Percentiles rank a stretch among this genome's conserved stretches.
These are phyloP conservation scores for Colletotrichum phormii DNA, from an alignment of 2,329 filamentous ascomycete species.

Conservation along the genomic window DNA sequence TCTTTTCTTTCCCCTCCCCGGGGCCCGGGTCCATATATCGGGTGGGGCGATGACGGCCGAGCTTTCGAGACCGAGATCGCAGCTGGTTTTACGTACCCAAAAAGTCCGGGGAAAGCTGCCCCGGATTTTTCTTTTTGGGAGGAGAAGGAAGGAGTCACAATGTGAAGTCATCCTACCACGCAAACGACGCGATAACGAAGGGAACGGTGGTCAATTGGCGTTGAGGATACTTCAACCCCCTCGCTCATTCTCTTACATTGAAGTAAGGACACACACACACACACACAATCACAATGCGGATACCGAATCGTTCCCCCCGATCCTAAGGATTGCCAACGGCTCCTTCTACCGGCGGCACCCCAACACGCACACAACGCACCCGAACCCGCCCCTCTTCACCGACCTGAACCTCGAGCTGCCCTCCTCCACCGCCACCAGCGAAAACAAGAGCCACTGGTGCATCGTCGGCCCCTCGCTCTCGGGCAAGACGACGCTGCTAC, in stretches of 20 bases:
- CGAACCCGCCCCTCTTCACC: slow-evolving; percentile 80
- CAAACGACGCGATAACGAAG: not conserved
- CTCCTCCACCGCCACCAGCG: slow-evolving; percentile 61
- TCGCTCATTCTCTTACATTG: not conserved
- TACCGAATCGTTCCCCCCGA: slow-evolving; percentile 53
- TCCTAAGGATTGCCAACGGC: slow-evolving; percentile 80
- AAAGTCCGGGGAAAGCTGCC: slow-evolving; percentile 33
- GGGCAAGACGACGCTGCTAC: slow-evolving; percentile 85
- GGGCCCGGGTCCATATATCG: not conserved
- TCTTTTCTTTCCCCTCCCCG: slow-evolving; percentile 7
- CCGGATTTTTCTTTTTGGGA: not conserved
- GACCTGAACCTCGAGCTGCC: slow-evolving; percentile 78
- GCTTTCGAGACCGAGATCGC: slow-evolving; percentile 32
- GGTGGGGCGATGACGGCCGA: slow-evolving; percentile 29
- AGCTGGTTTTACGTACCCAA: slow-evolving; percentile 23
- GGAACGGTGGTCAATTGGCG: not conserved
- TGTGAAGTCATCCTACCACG: not conserved
- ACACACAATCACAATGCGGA: slow-evolving; percentile 10
- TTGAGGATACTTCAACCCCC: not conserved
- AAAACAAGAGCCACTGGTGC: slow-evolving; percentile 77
- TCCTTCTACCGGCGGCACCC: slow-evolving; percentile 87
- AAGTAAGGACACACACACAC: not conserved
- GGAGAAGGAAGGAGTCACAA: not conserved
- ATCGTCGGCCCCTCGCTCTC: slow-evolving; percentile 83
- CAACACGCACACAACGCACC: slow-evolving; percentile 53